phyloP scores from a whole-genome alignment of 768 basidiomycete genomes.

The Mycena maculata region DNA sequence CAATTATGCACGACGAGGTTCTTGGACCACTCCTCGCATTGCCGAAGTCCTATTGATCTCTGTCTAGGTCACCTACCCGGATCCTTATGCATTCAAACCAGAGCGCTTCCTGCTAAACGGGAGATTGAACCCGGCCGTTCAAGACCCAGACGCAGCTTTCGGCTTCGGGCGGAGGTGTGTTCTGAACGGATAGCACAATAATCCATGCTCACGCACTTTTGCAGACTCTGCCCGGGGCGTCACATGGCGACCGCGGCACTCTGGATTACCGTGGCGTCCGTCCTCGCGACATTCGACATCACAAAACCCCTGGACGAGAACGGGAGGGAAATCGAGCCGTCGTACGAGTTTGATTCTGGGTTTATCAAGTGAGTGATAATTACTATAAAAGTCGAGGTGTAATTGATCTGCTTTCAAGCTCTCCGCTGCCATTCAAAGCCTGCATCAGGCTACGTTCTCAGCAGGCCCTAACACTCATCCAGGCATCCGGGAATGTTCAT shows the following conservation, averaged over 20 bases:
- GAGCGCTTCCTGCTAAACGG: constrained; percentile 49
- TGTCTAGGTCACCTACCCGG: constrained; percentile 43
- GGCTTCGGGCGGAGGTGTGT: constrained; percentile 41
- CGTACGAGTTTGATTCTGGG: not conserved
- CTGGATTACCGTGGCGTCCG: not conserved
- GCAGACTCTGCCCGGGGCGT: not conserved
- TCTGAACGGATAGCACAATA: not conserved
- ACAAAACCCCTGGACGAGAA: not conserved
- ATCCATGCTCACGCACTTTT: not conserved
- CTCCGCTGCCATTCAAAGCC: too few species aligned
- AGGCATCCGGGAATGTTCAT: too few species aligned
- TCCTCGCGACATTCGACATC: constrained; percentile 1
- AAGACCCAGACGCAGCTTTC: constrained; percentile 30
- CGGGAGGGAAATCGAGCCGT: not conserved
- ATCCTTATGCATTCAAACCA: constrained; percentile 50
- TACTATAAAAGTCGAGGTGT: too few species aligned
- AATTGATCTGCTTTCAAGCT: too few species aligned
- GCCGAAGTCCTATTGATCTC: not conserved
- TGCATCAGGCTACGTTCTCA: too few species aligned
- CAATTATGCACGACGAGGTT: constrained; percentile 24
- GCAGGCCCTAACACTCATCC: too few species aligned
- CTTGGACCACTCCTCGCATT: not conserved
- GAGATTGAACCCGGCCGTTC: constrained; percentile 29
- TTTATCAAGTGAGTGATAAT: not conserved
- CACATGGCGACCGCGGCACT: not conserved